Base-by-base conservation (phyloP, 176 grass and related monocot species). In the Lolium perenne region DNA sequence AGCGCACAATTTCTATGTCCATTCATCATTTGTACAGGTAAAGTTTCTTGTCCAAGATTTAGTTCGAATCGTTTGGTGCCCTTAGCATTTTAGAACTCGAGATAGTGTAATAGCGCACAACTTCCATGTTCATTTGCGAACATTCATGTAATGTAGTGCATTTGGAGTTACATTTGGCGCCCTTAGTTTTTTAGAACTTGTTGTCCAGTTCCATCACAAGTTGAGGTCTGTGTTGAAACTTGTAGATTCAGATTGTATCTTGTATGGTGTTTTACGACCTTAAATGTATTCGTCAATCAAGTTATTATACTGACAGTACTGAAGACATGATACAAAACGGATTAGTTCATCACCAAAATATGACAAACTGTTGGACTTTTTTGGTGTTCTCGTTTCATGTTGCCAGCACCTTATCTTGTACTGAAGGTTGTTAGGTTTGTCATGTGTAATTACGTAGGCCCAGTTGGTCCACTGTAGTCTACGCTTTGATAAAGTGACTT, bases 11-110 rank as follows among this genome's bases (percentile, higher is more conserved):
- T 94, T 99, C 79, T 99, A 99, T 59, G 89, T 94, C 16, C 97
- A 99, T 76, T 99, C 97, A 45, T 93, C 94, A 82, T 83, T 97
- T 88, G 97, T 99, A 16, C 92, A 94, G 87, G 97, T 99, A 91
- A 71, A 20, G 49, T 76, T 35, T 35, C 32, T 76, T 86, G 60
- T 35, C 45, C 64, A 38, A 53, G 70, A 26, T 60, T 23, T 23
- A 49, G 56, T 65, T 15, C 22, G 32, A 76, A 20, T 7, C 9
- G 56, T 74, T 87, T 72, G 41, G 40, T 21, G 71, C 71, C 20
- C 12, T 73, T 73, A 25, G 43, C n/a, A 25, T 41, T 10, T 4
- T 63, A 12, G 23, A 26, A 26, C 10, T 25, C 26, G 60, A 60
- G 57, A 60, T 21, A 3, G 57, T 60, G 57, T 22, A 23, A 11